Percentiles rank a stretch among this genome's conserved stretches.
Conservation (phyloP, 2,329 filamentous ascomycete genomes). For the Hypomyces rosellus region DNA sequence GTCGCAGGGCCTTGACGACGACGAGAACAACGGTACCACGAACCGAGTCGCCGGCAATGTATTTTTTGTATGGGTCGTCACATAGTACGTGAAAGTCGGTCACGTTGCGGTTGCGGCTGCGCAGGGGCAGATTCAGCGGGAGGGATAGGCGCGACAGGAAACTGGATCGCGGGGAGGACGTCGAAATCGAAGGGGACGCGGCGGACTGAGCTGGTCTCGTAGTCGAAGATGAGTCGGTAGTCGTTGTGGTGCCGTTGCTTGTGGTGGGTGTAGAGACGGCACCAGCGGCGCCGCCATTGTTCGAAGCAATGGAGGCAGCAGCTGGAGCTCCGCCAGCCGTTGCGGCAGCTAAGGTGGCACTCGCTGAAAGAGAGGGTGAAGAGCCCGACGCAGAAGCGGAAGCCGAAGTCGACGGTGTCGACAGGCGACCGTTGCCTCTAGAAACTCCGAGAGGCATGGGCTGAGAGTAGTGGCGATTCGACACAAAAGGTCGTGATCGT, state of each 20-base stretch:
- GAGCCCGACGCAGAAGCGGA: slow-evolving; percentile 18
- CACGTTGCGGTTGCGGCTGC: slow-evolving; percentile 55
- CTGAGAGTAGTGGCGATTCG: slow-evolving; percentile 8
- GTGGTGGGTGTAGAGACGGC: neutral
- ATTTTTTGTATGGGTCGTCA: slow-evolving; percentile 71
- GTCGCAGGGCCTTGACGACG: slow-evolving; percentile 65
- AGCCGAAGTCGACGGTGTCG: slow-evolving; percentile 17
- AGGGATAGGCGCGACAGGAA: slow-evolving; percentile 49
- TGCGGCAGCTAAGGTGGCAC: slow-evolving; percentile 12
- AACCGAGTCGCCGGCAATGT: slow-evolving; percentile 68
- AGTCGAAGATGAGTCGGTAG: neutral
- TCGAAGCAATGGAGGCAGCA: slow-evolving; percentile 13
- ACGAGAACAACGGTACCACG: slow-evolving; percentile 66
- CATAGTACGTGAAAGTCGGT: slow-evolving; percentile 73
- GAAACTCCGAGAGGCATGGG: slow-evolving; percentile 17
- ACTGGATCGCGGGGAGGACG: slow-evolving; percentile 23
- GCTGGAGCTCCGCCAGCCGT: too few relatives aligned
- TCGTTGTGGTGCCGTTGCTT: neutral
- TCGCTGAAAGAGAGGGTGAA: slow-evolving; percentile 11
- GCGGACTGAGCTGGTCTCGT: slow-evolving; percentile 15
- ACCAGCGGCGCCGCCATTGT: neutral
- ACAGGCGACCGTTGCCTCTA: slow-evolving; percentile 16
- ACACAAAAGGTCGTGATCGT: slow-evolving; percentile 2
- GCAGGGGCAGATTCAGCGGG: slow-evolving; percentile 43
- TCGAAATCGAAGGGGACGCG: slow-evolving; percentile 15